Evolutionary conservation across 1,284 basidiomycete genomes (phyloP).

Genomic region (Xerocomus minutiporus): DNA sequence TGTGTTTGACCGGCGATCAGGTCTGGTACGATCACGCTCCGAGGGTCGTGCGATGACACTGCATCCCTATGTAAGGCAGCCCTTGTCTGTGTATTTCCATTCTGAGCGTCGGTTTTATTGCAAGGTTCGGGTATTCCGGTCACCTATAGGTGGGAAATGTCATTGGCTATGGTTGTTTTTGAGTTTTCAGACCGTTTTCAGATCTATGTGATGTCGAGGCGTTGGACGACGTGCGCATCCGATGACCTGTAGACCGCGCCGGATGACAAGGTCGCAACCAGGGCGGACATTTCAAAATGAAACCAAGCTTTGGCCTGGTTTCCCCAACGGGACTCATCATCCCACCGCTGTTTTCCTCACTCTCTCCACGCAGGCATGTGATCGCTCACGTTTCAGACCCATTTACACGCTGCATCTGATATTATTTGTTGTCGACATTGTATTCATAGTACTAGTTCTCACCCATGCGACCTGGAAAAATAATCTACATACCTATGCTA

Average conservation of each 20-base stretch:
- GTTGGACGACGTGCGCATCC: conserved; percentile 17
- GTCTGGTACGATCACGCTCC: conserved; percentile 30
- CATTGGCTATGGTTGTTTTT: not conserved
- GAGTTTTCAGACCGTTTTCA: conserved; percentile 11
- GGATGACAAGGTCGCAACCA: not conserved
- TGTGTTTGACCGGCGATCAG: conserved; percentile 28
- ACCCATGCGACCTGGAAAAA: conserved; percentile 3
- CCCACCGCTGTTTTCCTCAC: conserved; percentile 2
- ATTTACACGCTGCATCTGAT: conserved; percentile 17
- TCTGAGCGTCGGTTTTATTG: conserved; percentile 12
- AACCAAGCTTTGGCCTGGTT: not conserved
- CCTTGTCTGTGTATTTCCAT: not conserved
- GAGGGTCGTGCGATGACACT: conserved; percentile 25
- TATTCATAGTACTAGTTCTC: conserved; percentile 17
- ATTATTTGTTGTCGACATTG: conserved; percentile 14
- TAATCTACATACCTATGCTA: conserved; percentile 9
- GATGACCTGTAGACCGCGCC: conserved; percentile 13
- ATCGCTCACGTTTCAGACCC: conserved; percentile 9
- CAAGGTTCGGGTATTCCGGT: conserved; percentile 30
- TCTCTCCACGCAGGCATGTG: conserved; percentile 2
- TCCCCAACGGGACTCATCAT: not conserved
- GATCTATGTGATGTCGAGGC: conserved; percentile 30
- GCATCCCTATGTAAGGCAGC: conserved; percentile 30
- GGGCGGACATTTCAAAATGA: not conserved
- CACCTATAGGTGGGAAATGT: conserved; percentile 27